Evolutionary conservation across 768 basidiomycete species (phyloP).

Genomic region (Albatrellus ellisii): DNA sequence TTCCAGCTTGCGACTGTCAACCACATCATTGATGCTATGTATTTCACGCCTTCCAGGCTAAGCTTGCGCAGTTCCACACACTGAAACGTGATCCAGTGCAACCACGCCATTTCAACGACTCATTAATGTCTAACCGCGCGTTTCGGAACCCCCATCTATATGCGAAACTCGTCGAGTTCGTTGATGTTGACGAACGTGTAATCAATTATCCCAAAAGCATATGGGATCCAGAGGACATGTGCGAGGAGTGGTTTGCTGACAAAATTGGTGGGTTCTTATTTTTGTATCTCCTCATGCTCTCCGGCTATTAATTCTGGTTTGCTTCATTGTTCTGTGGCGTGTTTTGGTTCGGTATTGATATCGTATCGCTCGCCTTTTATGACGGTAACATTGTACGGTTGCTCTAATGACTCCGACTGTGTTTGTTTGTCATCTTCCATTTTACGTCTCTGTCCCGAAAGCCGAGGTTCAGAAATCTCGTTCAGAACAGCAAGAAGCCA

Average conservation of each 20-base stretch:
- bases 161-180: conserved; percentile 87
- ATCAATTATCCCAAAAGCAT: conserved; percentile 64
- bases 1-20: neutral
- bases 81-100: conserved; percentile 50
- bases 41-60: conserved; percentile 35
- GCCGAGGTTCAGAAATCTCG: conserved; percentile 29
- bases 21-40: neutral
- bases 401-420: neutral
- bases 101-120: conserved; percentile 91
- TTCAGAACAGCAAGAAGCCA: conserved; percentile 27
- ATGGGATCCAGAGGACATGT: conserved; percentile 60
- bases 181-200: conserved; percentile 80
- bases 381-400: neutral
- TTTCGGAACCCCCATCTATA: conserved; percentile 98
- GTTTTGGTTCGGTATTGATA: neutral
- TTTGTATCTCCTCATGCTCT: neutral
- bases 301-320: neutral
- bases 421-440: neutral
- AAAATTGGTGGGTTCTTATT: conserved; percentile 50
- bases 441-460: conserved; percentile 9
- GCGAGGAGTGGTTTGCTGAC: conserved; percentile 62
- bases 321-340: neutral
- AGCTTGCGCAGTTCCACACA: conserved; percentile 64
- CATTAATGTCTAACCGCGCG: conserved; percentile 81
- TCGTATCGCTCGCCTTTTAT: neutral